Evolutionary conservation across 2,329 filamentous ascomycete genomes (phyloP), one percentile per base, ranked within the genome.

Genomic region (Pseudocercospora macadamiae): DNA sequence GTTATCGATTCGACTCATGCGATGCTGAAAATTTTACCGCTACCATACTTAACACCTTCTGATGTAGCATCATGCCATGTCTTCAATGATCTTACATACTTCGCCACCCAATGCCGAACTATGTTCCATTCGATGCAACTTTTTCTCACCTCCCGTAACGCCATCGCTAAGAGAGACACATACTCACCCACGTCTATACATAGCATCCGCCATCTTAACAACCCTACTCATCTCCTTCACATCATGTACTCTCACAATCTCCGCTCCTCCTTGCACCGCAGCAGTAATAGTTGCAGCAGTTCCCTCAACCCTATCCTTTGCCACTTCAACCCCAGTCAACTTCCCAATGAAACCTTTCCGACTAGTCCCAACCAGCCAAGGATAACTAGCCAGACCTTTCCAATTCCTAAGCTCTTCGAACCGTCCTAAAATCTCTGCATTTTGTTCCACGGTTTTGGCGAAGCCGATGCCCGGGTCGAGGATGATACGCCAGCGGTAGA

Each of bases 381-480:
- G 93, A 16, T 96, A 77, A 0, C 86, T 87, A 55, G 82, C 76
- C 21, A 95, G 74, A 0, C 85, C 86, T 8, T 45, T 19, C 39
- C 23, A 19, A 49, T 51, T 19, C 14, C 72, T 63, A 25, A 97
- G 78, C 3, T 96, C 77, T 64, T 89, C 84, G 4, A 97, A 78
- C 1, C 84, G 77, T 7, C 89, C 81, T 30, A 99, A 78, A 2
- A 99, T 77, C 66, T 91, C 86, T 2, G 97, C 77, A 74, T 97
- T 97, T 73, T 97, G 91, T 37, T 83, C 80, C 54, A 82, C 80
- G 0, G 85, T 87, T 79, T 99, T 99, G 56, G 95, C 92, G 72
- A 99, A 99, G 0, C 95, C 95, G 28, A 99, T 84, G 0, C 95
- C 95, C 0, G 95, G 95, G 72, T 99, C 95, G 1, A 97, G 85